Evolutionary conservation across 192 early-diverging fungal genomes (phyloP).

Genomic region (Umbelopsis isabellina): DNA sequence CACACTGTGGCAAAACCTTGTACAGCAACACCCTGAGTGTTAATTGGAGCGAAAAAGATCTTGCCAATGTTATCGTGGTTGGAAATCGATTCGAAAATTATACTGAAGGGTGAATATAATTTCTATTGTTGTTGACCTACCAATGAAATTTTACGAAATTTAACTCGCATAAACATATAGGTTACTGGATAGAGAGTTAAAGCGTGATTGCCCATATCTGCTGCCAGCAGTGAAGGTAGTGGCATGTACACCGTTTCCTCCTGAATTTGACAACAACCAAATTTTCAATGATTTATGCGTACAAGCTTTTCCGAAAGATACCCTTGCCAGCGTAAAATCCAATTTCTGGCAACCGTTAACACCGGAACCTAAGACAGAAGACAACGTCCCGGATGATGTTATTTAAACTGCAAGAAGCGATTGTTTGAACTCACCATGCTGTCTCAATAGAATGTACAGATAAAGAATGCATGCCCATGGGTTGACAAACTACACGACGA

Average conservation of each 20-base stretch:
- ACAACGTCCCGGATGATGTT: neutral
- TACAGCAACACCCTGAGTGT: slow-evolving; percentile 40
- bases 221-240: slow-evolving; percentile 30
- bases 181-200: slow-evolving; percentile 32
- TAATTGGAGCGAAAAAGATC: slow-evolving; percentile 31
- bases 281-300: slow-evolving; percentile 42
- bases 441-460: no score
- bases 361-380: neutral
- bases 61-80: slow-evolving; percentile 28
- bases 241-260: slow-evolving; percentile 27
- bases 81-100: slow-evolving; percentile 42
- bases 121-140: neutral
- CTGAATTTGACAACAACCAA: slow-evolving; percentile 39
- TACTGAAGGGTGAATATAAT: slow-evolving; percentile 30
- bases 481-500: no score
- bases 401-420: neutral
- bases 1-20: slow-evolving; percentile 35
- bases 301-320: slow-evolving; percentile 30
- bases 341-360: slow-evolving; percentile 24
- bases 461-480: no score
- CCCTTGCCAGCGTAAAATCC: slow-evolving; percentile 6
- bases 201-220: slow-evolving; percentile 36
- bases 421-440: no score
- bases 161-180: slow-evolving; percentile 3
- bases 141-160: neutral